Base-by-base conservation (phyloP, 768 basidiomycete genomes). In the Agaricus blazei region DNA sequence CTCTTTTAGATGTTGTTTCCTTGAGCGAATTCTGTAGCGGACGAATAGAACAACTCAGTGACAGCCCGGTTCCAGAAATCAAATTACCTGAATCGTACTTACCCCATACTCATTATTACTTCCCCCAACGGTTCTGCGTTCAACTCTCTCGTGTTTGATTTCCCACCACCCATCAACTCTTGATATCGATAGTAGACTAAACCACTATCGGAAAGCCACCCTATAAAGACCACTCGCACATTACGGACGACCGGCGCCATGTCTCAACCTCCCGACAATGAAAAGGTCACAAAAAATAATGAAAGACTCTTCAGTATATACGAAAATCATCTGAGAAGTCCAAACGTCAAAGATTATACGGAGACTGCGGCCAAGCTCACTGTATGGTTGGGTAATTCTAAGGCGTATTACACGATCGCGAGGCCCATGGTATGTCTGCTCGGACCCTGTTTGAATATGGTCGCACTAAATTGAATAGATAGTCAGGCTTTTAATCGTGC, bases 381-480 rank as follows among this genome's bases (percentile, higher is more conserved):
- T 1, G 4, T n/a, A 2, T 84, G 80, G 80, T 62, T 82, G 41
- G 47, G 62, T 26, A 74, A 75, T 49, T 69, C 72, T 41, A 76
- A 74, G 59, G 82, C 82, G 1, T 84, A 84, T 60, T 84, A 84
- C 61, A 46, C 64, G 0, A 68, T 58, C 31, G 82, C 80, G 42
- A 74, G 79, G 36, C 74, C 72, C 44, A 74, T 78, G 67, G 83
- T 81, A 56, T 57, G 69, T 62, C 7, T 47, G 26, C n/a, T n/a
- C 4, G 4, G 6, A 15, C 46, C 3, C 38, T 55, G n/a, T 59
- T 11, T 38, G 24, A 34, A 8, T 14, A 4, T 11, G 34, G 7
- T 50, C 14, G 49, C 58, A 24, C 61, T 51, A 5, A 46, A 55
- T 31, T 29, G 27, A 55, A 54, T 51, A 83, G 81, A 83, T 84